A percentile compares a stretch with the other conserved stretches of the same genome.
Conservation (phyloP, 2,329 filamentous ascomycete genomes). For the Fusarium citri region DNA sequence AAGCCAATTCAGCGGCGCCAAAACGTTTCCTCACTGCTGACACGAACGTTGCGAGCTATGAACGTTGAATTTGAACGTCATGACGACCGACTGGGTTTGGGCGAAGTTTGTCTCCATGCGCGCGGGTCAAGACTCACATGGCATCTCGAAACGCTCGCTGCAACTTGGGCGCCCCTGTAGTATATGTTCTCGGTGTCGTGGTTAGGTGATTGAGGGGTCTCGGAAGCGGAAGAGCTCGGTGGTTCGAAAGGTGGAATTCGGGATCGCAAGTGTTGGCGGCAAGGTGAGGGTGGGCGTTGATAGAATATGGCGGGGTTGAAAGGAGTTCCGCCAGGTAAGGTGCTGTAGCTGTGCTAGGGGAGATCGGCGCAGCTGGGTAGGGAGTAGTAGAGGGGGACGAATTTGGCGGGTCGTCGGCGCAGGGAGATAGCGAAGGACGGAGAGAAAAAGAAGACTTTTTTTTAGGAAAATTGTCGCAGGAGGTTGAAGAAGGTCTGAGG, state of each 20-base stretch:
- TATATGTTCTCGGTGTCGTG: conserved; percentile 34
- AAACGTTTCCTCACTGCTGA: conserved; percentile 16
- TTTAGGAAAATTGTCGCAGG: conserved; percentile 1
- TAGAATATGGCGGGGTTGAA: conserved; percentile 44
- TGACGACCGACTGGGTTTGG: conserved; percentile 7
- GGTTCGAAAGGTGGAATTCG: conserved; percentile 34
- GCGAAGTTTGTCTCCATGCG: conserved; percentile 18
- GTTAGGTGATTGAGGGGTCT: conserved; percentile 27
- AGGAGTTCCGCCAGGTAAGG: conserved; percentile 31
- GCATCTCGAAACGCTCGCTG: conserved; percentile 51
- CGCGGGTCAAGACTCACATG: conserved; percentile 50
- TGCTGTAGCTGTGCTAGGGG: conserved; percentile 23
- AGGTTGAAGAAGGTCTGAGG: conserved; percentile 7
- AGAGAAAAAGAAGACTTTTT: conserved; percentile 1
- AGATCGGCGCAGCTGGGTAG: conserved; percentile 32
- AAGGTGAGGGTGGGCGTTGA: conserved; percentile 27
- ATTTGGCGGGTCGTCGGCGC: conserved; percentile 23
- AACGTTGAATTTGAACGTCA: conserved; percentile 7
- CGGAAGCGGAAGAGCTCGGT: conserved; percentile 22
- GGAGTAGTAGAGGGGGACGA: conserved; percentile 22
- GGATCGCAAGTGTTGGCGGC: conserved; percentile 35
- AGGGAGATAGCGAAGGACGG: conserved; percentile 6
- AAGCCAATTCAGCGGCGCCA: conserved; percentile 11
- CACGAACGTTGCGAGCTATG: conserved; percentile 22
- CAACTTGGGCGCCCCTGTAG: conserved; percentile 40